These are phyloP conservation scores for Chloranthus sessilifolius DNA, from an alignment of 164 flowering plant genomes.

Conservation along the genomic window DNA sequence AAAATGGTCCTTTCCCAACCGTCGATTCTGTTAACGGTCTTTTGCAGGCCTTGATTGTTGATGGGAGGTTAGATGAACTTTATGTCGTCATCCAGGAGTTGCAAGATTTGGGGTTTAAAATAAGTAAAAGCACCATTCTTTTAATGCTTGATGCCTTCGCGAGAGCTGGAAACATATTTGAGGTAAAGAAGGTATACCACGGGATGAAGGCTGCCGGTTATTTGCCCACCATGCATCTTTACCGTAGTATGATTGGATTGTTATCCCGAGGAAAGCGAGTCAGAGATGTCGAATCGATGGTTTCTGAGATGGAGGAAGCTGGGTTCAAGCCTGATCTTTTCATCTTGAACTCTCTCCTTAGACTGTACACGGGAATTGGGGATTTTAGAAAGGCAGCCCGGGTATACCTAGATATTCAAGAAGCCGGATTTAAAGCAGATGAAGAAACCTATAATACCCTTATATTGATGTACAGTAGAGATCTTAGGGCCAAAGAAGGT, in stretches of 20 bases:
- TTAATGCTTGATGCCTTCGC: conserved; percentile 95
- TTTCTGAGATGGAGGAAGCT: conserved; percentile 83
- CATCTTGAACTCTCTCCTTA: conserved; percentile 72
- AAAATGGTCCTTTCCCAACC: conserved; percentile 87
- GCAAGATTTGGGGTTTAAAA: conserved; percentile 93
- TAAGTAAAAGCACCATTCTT: conserved; percentile 81
- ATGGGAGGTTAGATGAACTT: conserved; percentile 78
- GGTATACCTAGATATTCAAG: conserved; percentile 50
- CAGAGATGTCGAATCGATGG: conserved; percentile 89
- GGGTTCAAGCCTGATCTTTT: conserved; percentile 84
- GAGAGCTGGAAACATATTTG: conserved; percentile 68
- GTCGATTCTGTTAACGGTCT: conserved; percentile 78
- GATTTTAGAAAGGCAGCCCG: conserved; percentile 63
- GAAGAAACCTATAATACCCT: conserved; percentile 82
- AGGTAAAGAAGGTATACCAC: conserved; percentile 85
- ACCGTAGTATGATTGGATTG: conserved; percentile 64
- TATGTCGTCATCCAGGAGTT: conserved; percentile 84
- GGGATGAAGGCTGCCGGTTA: conserved; percentile 98
- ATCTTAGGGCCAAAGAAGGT: conserved; percentile 86
- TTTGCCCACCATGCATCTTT: conserved; percentile 91
- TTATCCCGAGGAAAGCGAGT: conserved; percentile 63
- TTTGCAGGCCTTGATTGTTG: conserved; percentile 74
- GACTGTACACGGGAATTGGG: conserved; percentile 57
- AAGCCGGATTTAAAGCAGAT: conserved; percentile 65
- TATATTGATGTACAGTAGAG: conserved; percentile 87